Percentiles rank a stretch among this genome's conserved stretches.
These are phyloP conservation scores for Neckera pumila DNA, from an alignment of 225 moss, liverwort and hornwort species.

Conservation along the genomic window DNA sequence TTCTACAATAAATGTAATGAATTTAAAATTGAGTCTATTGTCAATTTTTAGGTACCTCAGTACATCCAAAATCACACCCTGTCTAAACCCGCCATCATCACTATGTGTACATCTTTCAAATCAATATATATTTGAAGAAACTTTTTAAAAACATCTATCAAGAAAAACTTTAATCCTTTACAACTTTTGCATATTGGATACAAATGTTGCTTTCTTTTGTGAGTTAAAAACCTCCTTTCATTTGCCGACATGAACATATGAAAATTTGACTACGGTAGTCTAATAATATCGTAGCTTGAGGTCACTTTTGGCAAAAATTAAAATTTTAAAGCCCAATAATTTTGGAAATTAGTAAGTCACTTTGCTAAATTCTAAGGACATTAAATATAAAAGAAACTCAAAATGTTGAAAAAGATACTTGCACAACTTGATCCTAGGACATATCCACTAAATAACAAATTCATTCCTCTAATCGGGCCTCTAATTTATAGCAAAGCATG, in stretches of 20 bases:
- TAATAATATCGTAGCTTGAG: not conserved
- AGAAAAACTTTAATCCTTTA: not conserved
- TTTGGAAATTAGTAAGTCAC: not conserved
- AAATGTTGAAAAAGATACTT: not conserved
- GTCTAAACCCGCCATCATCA: not conserved
- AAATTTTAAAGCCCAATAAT: not conserved
- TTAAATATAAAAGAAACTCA: not conserved
- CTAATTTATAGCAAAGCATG: rapidly evolving
- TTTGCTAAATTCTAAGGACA: not conserved
- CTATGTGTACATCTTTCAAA: not conserved
- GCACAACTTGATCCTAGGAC: not conserved
- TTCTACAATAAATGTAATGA: not conserved
- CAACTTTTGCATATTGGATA: not conserved
- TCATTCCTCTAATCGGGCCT: no score
- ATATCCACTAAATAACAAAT: not conserved
- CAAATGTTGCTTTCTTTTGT: not conserved
- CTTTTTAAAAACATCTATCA: not conserved
- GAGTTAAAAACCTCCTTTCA: rapidly evolving
- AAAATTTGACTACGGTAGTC: not conserved
- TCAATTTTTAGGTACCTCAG: no score
- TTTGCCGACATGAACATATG: no score
- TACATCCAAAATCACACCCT: rapidly evolving
- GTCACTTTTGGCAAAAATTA: not conserved
- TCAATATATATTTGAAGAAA: not conserved
- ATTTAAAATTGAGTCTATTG: not conserved